Evolutionary conservation across 768 basidiomycete species (phyloP), one percentile per base, ranked within the genome.

Genomic region (Dioszegia crocea): DNA sequence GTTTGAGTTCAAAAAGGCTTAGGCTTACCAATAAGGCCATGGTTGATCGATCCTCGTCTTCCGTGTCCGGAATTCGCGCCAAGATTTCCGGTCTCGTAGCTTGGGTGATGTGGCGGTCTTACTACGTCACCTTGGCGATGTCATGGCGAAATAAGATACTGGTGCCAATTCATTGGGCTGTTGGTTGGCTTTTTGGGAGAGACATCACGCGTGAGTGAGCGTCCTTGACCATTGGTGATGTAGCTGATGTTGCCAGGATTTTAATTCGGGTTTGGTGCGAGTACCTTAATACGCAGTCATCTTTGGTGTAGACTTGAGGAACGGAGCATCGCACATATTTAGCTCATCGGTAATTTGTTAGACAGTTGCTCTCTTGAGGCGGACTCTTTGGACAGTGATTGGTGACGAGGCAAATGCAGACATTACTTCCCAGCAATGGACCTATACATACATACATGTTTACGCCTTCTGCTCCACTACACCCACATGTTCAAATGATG

Each of bases 401-500:
- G n/a, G n/a, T n/a, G n/a, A n/a, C n/a, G n/a, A n/a, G n/a, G n/a
- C n/a, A n/a, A n/a, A n/a, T n/a, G n/a, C n/a, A n/a, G n/a, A n/a
- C n/a, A n/a, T n/a, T n/a, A n/a, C n/a, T n/a, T n/a, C n/a, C n/a
- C n/a, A n/a, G 33, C 33, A 33, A 30, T 33, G 4, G 21, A 23
- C 2, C 9, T 50, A 50, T 50, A 19, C 33, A 38, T 50, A 50
- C 49, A 50, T 19, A 50, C 33, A 38, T 16, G 9, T 12, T 16
- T 50, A 16, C 1, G 30, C 33, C 14, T 17, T 14, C 49, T 30
- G 3, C 10, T 31, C n/a, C 12, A 53, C 50, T 68, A 73, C 29
- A 73, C 53, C 67, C 63, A 71, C 67, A 71, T 69, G 62, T 66
- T 68, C 27, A 74, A 49, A 48, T 70, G 65, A 54, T 74, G 72